Percentiles rank a stretch among this genome's conserved stretches.
These are phyloP conservation scores for Malassezia sp. DNA, from an alignment of 1,284 basidiomycete species.

Conservation along the genomic window DNA sequence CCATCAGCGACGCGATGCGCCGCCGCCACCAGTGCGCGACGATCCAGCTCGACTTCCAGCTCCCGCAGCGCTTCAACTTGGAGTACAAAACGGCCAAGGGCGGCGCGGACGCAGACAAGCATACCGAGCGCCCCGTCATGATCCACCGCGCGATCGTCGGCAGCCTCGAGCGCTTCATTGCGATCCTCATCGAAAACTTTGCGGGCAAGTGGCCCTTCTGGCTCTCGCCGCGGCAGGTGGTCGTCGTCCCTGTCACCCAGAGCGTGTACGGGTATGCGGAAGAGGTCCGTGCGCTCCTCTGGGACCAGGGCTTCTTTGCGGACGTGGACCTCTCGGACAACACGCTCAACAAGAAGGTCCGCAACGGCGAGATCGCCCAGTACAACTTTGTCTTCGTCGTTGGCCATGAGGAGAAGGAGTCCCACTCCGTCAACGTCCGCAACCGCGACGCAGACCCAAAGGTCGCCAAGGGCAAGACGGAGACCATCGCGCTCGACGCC, in stretches of 20 bases:
- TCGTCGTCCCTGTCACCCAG: slow-evolving; percentile 83
- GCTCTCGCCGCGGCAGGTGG: slow-evolving; percentile 84
- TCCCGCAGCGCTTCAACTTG: slow-evolving; percentile 94
- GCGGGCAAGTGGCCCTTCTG: slow-evolving; percentile 99
- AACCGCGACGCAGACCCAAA: slow-evolving; percentile 51
- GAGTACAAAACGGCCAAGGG: slow-evolving; percentile 61
- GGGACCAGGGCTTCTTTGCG: slow-evolving; percentile 64
- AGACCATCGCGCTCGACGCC: slow-evolving; percentile 35
- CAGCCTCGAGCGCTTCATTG: slow-evolving; percentile 87
- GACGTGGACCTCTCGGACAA: slow-evolving; percentile 87
- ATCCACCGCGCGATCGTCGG: slow-evolving; percentile 96
- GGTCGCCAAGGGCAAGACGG: slow-evolving; percentile 38
- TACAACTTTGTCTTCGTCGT: slow-evolving; percentile 98
- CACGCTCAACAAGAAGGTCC: slow-evolving; percentile 89
- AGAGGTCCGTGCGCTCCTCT: slow-evolving; percentile 62
- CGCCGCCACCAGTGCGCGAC: slow-evolving; percentile 91
- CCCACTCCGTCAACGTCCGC: slow-evolving; percentile 78
- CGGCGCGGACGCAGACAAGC: slow-evolving; percentile 45
- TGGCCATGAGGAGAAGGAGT: slow-evolving; percentile 78
- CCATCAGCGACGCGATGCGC: slow-evolving; percentile 80
- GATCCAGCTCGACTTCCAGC: slow-evolving; percentile 97
- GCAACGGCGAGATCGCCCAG: slow-evolving; percentile 40
- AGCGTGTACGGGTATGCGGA: slow-evolving; percentile 78
- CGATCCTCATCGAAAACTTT: slow-evolving; percentile 93
- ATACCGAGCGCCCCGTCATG: slow-evolving; percentile 76